Evolutionary conservation across 768 basidiomycete species (phyloP), one percentile per base, ranked within the genome.

Genomic region (Lentinula lateritia): DNA sequence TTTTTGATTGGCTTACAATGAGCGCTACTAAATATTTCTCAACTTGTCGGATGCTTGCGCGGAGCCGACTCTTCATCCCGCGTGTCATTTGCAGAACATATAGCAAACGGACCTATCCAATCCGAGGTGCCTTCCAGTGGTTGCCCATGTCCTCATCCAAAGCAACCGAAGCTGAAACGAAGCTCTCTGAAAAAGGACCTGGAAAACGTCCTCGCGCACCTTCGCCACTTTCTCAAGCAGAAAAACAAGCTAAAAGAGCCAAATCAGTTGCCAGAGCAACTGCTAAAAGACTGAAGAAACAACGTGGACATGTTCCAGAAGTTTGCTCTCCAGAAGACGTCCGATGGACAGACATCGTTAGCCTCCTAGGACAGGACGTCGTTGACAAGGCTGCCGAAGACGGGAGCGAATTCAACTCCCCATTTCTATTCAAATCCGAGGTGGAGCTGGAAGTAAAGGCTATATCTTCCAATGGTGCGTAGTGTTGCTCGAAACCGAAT

Each of bases 321-420:
- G 76, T 82, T 0, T 89, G 82, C 67, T 88, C 92, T 2, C 65
- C 83, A 15, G 89, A 88, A 23, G 92, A 94, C 67, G 89, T 95
- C 10, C 74, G 91, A 34, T 85, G 82, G 73, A 82, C 79, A 53
- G 93, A 97, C 61, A 81, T 95, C 23, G 69, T 83, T 35, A 78
- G 76, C 2, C 75, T 94, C 4, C 75, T 97, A 2, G 93, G 92
- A 1, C 58, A 74, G 50, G 83, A 85, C 15, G 74, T 74, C 7
- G 84, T 89, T 0, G 78, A 84, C 32, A 70, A 74, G 13, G 76
- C 83, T 4, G 69, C 83, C 2, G 76, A 75, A 20, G 76, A 79
- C 0, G 81, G 81, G 6, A 71, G 69, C 10, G 85, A 87, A 58
- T 82, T 82, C 66, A 77, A 85, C 13, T 72, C 85, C 13, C 92